A percentile compares a stretch with the other conserved stretches of the same genome.
phyloP scores from a whole-genome alignment of 768 basidiomycete species.

The Termitomyces sp. region DNA sequence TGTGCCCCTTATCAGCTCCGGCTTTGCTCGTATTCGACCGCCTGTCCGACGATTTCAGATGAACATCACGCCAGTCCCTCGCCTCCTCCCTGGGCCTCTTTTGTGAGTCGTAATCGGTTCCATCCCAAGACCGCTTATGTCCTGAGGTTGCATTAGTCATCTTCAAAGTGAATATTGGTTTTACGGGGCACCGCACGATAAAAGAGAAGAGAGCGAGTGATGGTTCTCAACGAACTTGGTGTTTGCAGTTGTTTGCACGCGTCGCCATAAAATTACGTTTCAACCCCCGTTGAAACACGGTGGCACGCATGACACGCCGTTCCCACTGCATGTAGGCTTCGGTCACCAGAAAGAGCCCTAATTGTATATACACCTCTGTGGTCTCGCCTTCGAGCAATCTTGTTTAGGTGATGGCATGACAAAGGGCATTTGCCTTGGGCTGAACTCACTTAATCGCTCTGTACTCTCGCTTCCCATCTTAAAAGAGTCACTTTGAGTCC shows the following conservation, averaged over 20 bases:
- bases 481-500: background rate
- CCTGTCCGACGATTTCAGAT: constrained; percentile 37
- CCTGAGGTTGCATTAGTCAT: constrained; percentile 86
- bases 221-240: background rate
- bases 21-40: constrained; percentile 27
- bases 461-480: background rate
- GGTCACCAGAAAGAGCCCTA: background rate
- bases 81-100: constrained; percentile 55
- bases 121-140: constrained; percentile 76
- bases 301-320: no score
- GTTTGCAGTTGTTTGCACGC: background rate
- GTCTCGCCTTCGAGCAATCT: background rate
- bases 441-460: background rate
- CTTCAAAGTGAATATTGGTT: constrained; percentile 38
- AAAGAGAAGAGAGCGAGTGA: constrained; percentile 21
- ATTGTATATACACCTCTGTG: background rate
- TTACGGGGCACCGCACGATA: constrained; percentile 84
- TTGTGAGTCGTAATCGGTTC: constrained; percentile 34
- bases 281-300: no score
- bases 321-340: background rate
- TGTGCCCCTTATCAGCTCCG: constrained; percentile 27
- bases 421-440: background rate
- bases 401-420: no score
- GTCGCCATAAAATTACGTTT: background rate
- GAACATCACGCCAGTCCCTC: constrained; percentile 68